A percentile compares a stretch with the other conserved stretches of the same genome.
These are phyloP conservation scores for Rhododendron henanense DNA, from an alignment of 148 eudicot species.

Conservation along the genomic window DNA sequence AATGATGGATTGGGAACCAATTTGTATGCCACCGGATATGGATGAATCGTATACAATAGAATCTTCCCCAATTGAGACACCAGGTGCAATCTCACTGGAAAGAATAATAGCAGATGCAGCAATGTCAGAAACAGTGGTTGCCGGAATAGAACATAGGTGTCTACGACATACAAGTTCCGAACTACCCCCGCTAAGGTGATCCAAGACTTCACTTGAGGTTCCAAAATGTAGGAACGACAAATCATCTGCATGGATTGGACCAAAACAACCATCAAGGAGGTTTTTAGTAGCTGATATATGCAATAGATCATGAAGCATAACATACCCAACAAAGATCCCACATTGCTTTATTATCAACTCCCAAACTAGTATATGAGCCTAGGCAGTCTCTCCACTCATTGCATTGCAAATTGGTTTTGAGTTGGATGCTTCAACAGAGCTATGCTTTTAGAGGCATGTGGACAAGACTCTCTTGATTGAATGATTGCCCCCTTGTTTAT, in stretches of 20 bases:
- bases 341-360: background rate
- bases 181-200: slow-evolving; percentile 72
- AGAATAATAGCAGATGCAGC: slow-evolving; percentile 86
- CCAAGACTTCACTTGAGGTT: slow-evolving; percentile 95
- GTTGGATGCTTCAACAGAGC: background rate
- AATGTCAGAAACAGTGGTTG: slow-evolving; percentile 87
- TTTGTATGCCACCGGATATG: slow-evolving; percentile 68
- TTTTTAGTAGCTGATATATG: background rate
- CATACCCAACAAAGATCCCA: background rate
- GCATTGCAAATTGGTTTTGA: background rate
- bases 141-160: slow-evolving; percentile 94
- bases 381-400: background rate
- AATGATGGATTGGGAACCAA: slow-evolving; percentile 84
- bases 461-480: background rate
- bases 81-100: slow-evolving; percentile 74
- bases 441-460: background rate
- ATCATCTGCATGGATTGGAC: slow-evolving; percentile 55
- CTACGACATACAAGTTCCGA: slow-evolving; percentile 80
- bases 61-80: slow-evolving; percentile 93
- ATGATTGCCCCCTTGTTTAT: background rate
- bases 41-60: slow-evolving; percentile 89
- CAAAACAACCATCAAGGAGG: background rate
- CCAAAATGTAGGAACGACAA: slow-evolving; percentile 89
- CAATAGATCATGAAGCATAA: background rate
- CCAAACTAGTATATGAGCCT: background rate